phyloP scores from a whole-genome alignment of 768 basidiomycete genomes.

The Baorangia bicolor region DNA sequence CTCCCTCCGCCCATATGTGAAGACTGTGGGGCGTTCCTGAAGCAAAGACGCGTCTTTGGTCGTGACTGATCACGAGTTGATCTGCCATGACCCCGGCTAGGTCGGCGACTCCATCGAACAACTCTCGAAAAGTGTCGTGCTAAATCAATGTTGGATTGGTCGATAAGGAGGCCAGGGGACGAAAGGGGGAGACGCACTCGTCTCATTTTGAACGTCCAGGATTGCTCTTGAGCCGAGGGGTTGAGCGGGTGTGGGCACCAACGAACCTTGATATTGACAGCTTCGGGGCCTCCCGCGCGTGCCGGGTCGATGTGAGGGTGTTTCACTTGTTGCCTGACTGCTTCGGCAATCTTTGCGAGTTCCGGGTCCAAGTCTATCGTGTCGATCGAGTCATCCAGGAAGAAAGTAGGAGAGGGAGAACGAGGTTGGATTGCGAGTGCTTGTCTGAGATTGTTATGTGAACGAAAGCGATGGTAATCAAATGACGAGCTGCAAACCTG shows the following conservation, averaged over 20 bases:
- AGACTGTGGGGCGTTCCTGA: conserved; percentile 68
- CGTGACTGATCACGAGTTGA: conserved; percentile 59
- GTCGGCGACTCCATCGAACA: conserved; percentile 69
- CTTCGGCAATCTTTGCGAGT: conserved; percentile 53
- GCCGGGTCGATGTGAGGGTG: conserved; percentile 23
- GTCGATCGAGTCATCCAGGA: conserved; percentile 47
- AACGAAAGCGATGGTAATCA: not conserved
- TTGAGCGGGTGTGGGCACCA: conserved; percentile 69
- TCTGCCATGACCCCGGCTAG: conserved; percentile 49
- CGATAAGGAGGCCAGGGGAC: not conserved
- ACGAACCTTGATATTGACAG: conserved; percentile 52
- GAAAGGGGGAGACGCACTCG: conserved; percentile 42
- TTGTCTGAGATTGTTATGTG: conserved; percentile 37
- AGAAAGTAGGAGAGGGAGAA: conserved; percentile 46
- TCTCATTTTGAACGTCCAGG: conserved; percentile 56
- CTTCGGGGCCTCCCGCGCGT: conserved; percentile 33
- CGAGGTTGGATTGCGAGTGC: conserved; percentile 43
- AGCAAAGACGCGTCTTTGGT: conserved; percentile 63
- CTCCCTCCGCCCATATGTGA: conserved; percentile 65
- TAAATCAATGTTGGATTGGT: conserved; percentile 25
- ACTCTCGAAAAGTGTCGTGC: conserved; percentile 61
- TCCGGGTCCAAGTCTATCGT: conserved; percentile 58
- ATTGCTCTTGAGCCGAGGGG: conserved; percentile 35
- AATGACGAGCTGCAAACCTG: conserved; percentile 42
- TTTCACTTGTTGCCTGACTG: conserved; percentile 32